Base-by-base conservation (phyloP, 225 moss, liverwort and hornwort genomes). In the Pseudoscleropodium purum region DNA sequence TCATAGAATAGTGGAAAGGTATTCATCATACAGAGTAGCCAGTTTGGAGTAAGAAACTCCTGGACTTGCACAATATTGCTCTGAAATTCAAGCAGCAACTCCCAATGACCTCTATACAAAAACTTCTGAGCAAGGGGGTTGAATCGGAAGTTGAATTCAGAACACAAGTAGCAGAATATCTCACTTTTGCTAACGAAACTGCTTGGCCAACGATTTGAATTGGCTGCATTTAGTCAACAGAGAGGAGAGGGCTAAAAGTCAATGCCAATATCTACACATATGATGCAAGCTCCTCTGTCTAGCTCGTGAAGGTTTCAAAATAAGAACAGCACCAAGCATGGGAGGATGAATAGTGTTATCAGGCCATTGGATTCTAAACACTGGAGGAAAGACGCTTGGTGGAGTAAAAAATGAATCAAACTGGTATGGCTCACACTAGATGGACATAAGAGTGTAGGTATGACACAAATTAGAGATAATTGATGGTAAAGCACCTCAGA, bases 121-220 rank as follows among this genome's bases (percentile, higher is more conserved):
- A 73, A 63, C 7, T 52, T 37, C 79, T 51, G n/a, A 63, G 41
- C 1, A 60, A 83, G 18, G 49, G 33, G 17, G 23, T 37, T 18
- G 31, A 54, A 79, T 84, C 65, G 61, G 29, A 85, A 79, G n/a
- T 70, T 54, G 20, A 82, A 61, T n/a, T 64, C 78, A 56, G 36
- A 84, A 65, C 59, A 47, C 56, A 73, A 27, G 65, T 49, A 86
- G 5, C 59, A 68, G 74, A 87, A 65, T 57, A 39, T 89, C 68
- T 72, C 65, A 65, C 36, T 79, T 79, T 47, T 59, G 66, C 59
- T 65, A 49, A 87, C 36, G 37, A 52, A 75, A 60, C 81, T 73
- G 66, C 89, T 87, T 84, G 89, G 67, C 87, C 84, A 80, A 89
- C 30, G 51, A 89, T 57, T 89, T 41, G 39, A 76, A 68, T 91